Base-by-base conservation (phyloP, 495 filamentous ascomycete species). In the Saxispiralis lemnorum region DNA sequence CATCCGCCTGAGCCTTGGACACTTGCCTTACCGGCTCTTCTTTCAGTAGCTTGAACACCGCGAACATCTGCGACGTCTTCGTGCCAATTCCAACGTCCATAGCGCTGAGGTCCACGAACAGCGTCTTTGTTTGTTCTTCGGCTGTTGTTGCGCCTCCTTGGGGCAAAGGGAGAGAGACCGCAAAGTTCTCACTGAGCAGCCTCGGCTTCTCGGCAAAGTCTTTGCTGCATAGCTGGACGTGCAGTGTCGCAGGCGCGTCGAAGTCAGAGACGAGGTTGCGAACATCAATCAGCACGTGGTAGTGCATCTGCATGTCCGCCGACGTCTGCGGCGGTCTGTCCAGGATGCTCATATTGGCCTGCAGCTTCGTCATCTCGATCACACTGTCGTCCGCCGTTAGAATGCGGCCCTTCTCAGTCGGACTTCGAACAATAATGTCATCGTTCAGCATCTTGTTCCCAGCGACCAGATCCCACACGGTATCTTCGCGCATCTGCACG, bases 261-360 rank as follows among this genome's bases (percentile, higher is more conserved):
- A 76, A 69, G 41, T 78, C 73, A 16, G 82, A 82, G 7, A 75
- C 73, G 44, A 94, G 77, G 12, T 75, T 73, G 50, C 78, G 88
- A 44, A 93, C 70, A 50, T 93, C 82, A 12, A 95, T 66, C 44
- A 93, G 66, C 4, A 99, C 58, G 58, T 99, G 88, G 58, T 94
- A 79, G 31, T 92, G 62, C 13, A 78, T 72, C 3, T 81, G 70
- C 17, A 70, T 65, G 54, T 96, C 89, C 9, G 73, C 65, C 15
- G 69, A 61, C 6, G 66, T 62, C 5, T 67, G 68, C 4, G 85
- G 86, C 18, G 76, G 72, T 50, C 78, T 78, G 42, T 93, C 81
- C 12, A 99, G 70, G 56, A 96, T 71, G 56, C 84, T 92, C 89
- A 99, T 99, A 49, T 81, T 76, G 4, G 87, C 87, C 63, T 99